A percentile compares a stretch with the other conserved stretches of the same genome.
These are phyloP conservation scores for Senecio squalidus DNA, from an alignment of 140 eudicot genomes.

Conservation along the genomic window DNA sequence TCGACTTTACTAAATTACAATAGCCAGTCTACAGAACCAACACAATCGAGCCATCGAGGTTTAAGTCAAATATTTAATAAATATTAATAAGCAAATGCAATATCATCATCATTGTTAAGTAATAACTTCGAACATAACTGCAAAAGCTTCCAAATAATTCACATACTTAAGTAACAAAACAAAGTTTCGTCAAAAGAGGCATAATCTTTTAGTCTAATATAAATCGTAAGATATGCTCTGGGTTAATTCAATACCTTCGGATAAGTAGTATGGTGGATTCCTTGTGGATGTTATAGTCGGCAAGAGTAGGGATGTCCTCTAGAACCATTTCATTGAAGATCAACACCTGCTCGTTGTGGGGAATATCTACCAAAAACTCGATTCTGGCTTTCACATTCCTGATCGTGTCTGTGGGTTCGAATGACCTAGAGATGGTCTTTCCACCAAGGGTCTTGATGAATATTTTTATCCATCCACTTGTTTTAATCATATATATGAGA, in stretches of 20 bases:
- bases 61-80: no score
- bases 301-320: not conserved
- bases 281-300: not conserved
- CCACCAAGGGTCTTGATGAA: not conserved
- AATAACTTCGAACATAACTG: not conserved
- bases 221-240: not conserved
- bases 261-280: not conserved
- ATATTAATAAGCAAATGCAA: no score
- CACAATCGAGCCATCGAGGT: no score
- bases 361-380: not conserved
- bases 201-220: not conserved
- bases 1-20: no score
- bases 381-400: not conserved
- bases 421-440: not conserved
- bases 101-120: no score
- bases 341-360: not conserved
- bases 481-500: not conserved
- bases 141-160: not conserved
- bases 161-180: not conserved
- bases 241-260: not conserved
- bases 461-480: not conserved
- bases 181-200: not conserved
- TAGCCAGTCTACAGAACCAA: no score
- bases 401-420: not conserved
- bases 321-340: not conserved